A percentile compares a stretch with the other conserved stretches of the same genome.
Conservation (phyloP, 2,329 filamentous ascomycete species). For the Camillea tinctor region DNA sequence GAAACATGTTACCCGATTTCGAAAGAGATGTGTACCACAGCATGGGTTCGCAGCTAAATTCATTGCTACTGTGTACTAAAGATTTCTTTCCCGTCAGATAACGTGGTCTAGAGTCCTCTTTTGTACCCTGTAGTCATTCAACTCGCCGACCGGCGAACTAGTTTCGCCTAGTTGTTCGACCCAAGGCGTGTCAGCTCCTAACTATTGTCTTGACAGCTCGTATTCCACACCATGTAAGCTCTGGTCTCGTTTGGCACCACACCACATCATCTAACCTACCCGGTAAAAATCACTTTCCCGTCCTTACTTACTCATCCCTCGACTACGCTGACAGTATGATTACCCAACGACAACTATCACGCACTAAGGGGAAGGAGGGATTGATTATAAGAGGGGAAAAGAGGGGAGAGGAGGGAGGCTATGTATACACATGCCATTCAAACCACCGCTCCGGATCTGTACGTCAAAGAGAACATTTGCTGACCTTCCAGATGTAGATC, state of each 20-base stretch:
- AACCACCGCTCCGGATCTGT: background rate
- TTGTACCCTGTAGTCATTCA: background rate
- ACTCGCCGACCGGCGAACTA: background rate
- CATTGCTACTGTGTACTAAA: background rate
- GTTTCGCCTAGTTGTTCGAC: background rate
- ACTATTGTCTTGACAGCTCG: background rate
- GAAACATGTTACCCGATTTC: background rate
- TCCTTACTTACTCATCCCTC: too few relatives aligned
- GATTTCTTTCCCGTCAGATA: background rate
- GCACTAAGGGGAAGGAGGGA: too few relatives aligned
- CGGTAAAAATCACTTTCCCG: background rate
- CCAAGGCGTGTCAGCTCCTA: background rate
- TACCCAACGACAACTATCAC: too few relatives aligned
- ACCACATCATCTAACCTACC: background rate
- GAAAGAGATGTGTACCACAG: background rate
- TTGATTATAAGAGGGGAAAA: too few relatives aligned
- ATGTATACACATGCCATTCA: background rate
- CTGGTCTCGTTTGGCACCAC: background rate
- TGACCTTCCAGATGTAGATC: background rate
- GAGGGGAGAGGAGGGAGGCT: background rate
- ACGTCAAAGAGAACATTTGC: background rate
- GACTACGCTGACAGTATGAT: too few relatives aligned
- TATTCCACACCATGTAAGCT: background rate
- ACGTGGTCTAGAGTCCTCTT: background rate
- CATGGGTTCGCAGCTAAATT: background rate